Evolutionary conservation across 805 yeast species (phyloP).

Genomic region (Candida krabiensis): DNA sequence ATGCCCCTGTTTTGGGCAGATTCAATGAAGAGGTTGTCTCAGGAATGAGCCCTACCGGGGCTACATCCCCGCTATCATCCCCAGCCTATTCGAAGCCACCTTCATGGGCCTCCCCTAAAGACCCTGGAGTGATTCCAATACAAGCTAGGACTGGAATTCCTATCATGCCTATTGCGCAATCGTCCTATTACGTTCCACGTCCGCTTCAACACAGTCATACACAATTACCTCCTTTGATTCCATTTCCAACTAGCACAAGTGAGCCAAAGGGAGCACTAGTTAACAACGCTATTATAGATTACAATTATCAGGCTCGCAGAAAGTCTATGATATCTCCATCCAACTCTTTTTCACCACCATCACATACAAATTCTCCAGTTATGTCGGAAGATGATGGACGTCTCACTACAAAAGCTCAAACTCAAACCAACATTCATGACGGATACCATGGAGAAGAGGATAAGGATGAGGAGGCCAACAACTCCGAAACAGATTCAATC

Average conservation of each 20-base stretch:
- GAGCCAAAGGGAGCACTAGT: background rate
- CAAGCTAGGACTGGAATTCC: background rate
- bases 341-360: conserved; percentile 6
- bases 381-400: conserved; percentile 1
- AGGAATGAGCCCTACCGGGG: too few relatives aligned
- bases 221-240: background rate
- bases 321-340: conserved; percentile 2
- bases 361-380: conserved; percentile 4
- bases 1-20: background rate
- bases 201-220: background rate
- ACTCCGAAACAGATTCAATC: conserved; percentile 10
- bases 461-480: conserved; percentile 3
- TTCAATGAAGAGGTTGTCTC: background rate
- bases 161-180: background rate
- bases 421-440: conserved; percentile 1
- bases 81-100: background rate
- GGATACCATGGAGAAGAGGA: conserved; percentile 2
- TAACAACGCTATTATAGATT: too few relatives aligned
- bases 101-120: background rate
- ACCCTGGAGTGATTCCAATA: background rate
- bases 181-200: background rate
- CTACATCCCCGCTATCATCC: background rate
- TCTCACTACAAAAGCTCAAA: background rate
- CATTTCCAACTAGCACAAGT: background rate
- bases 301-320: background rate